phyloP scores from a whole-genome alignment of 2,329 filamentous ascomycete genomes.

The Xenoacremonium recifei region DNA sequence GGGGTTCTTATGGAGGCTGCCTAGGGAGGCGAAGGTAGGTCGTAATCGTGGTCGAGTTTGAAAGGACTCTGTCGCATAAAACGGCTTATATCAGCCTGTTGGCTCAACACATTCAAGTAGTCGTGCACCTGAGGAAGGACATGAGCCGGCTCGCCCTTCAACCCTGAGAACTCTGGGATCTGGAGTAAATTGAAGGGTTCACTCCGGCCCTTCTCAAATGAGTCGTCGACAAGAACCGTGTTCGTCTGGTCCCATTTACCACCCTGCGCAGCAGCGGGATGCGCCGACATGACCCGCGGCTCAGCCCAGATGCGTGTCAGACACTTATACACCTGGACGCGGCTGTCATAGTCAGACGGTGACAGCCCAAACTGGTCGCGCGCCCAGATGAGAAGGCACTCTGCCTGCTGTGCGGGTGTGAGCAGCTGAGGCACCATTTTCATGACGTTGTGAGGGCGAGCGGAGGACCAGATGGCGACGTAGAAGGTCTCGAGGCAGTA shows the following conservation, averaged over 20 bases:
- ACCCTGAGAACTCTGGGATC: slow-evolving; percentile 72
- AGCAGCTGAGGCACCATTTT: slow-evolving; percentile 68
- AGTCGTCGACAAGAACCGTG: slow-evolving; percentile 89
- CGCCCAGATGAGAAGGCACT: slow-evolving; percentile 72
- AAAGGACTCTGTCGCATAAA: slow-evolving; percentile 57
- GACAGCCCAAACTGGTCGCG: slow-evolving; percentile 74
- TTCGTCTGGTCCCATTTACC: slow-evolving; percentile 75
- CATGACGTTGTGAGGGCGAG: slow-evolving; percentile 68
- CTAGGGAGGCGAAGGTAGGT: no score
- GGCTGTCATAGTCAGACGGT: slow-evolving; percentile 59
- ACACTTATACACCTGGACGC: slow-evolving; percentile 88
- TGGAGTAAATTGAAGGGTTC: slow-evolving; percentile 83
- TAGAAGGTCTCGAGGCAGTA: slow-evolving; percentile 73
- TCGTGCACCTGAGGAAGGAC: slow-evolving; percentile 60
- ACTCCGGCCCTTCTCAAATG: slow-evolving; percentile 70
- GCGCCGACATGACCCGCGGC: slow-evolving; percentile 38
- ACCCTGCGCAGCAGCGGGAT: slow-evolving; percentile 40
- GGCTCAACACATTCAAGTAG: slow-evolving; percentile 55
- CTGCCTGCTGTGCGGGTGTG: slow-evolving; percentile 45
- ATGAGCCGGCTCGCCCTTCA: slow-evolving; percentile 36
- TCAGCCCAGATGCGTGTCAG: slow-evolving; percentile 70
- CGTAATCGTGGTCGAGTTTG: slow-evolving; percentile 30
- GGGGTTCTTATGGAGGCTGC: no score
- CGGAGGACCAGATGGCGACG: slow-evolving; percentile 91
- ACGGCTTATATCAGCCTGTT: slow-evolving; percentile 59